Percentiles rank a stretch among this genome's conserved stretches.
These are phyloP conservation scores for Botrytis elliptica DNA, from an alignment of 2,329 filamentous ascomycete species.

Conservation along the genomic window DNA sequence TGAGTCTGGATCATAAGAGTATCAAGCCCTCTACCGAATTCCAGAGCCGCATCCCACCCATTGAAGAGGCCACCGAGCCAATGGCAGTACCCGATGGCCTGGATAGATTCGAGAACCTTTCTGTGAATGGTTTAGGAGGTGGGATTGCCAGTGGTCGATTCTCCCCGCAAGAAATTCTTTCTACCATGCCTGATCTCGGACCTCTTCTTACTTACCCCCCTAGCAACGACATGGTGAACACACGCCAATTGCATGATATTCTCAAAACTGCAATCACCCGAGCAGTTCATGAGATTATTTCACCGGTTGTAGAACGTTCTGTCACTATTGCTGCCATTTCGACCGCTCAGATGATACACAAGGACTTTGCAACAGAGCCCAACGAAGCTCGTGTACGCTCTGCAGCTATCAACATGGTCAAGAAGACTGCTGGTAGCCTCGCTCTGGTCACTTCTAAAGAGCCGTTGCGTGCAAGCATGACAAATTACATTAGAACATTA, in stretches of 20 bases:
- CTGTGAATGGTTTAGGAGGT: constrained; percentile 70
- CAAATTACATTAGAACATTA: constrained; percentile 85
- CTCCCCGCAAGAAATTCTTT: constrained; percentile 73
- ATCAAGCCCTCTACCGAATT: constrained; percentile 88
- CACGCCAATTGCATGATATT: constrained; percentile 68
- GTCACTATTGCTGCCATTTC: constrained; percentile 98
- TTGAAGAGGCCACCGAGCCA: constrained; percentile 59
- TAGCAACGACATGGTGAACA: constrained; percentile 73
- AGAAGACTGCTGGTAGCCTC: constrained; percentile 88
- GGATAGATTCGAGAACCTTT: constrained; percentile 80
- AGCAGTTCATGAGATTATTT: constrained; percentile 93
- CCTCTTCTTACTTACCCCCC: constrained; percentile 78
- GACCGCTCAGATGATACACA: constrained; percentile 90
- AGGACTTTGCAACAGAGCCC: constrained; percentile 92
- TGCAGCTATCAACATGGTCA: constrained; percentile 90
- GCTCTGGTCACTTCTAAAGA: constrained; percentile 98
- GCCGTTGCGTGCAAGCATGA: constrained; percentile 92
- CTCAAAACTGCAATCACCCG: constrained; percentile 83
- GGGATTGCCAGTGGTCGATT: constrained; percentile 69
- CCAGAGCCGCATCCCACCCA: constrained; percentile 64
- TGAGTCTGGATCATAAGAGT: constrained; percentile 87
- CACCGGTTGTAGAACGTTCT: constrained; percentile 93
- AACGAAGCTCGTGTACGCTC: constrained; percentile 84
- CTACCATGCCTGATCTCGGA: constrained; percentile 80
- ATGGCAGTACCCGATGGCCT: constrained; percentile 60